Percentiles rank a stretch among this genome's conserved stretches.
Conservation (phyloP, 140 eudicot species). For the Senecio squalidus region DNA sequence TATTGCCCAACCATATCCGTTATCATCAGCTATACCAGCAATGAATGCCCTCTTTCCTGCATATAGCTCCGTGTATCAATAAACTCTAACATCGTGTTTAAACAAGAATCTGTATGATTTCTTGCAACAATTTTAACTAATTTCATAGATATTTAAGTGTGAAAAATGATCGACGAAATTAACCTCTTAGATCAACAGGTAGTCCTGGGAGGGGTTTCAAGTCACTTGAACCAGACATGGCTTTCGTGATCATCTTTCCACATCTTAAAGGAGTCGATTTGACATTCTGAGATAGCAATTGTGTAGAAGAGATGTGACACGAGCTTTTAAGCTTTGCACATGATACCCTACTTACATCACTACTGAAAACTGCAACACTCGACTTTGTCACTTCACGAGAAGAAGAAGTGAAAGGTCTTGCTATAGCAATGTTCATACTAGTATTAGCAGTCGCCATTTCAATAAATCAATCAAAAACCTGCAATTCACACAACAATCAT, state of each 20-base stretch:
- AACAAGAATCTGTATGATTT: background rate
- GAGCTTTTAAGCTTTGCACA: slow-evolving; percentile 38
- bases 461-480: slow-evolving; percentile 12
- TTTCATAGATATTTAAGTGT: background rate
- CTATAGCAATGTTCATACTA: slow-evolving; percentile 27
- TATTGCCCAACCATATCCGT: slow-evolving; percentile 97
- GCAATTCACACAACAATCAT: slow-evolving; percentile 14
- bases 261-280: slow-evolving; percentile 17
- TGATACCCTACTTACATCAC: slow-evolving; percentile 17
- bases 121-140: background rate
- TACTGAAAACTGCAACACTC: slow-evolving; percentile 29
- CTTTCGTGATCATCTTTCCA: slow-evolving; percentile 39
- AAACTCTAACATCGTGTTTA: background rate
- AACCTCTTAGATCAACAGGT: slow-evolving; percentile 77
- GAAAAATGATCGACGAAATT: background rate
- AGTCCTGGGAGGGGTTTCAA: slow-evolving; percentile 48
- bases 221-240: slow-evolving; percentile 44
- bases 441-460: slow-evolving; percentile 52
- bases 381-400: slow-evolving; percentile 30
- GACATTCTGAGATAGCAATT: slow-evolving; percentile 21
- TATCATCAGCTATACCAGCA: slow-evolving; percentile 93
- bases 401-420: slow-evolving; percentile 25
- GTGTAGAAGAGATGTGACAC: slow-evolving; percentile 36
- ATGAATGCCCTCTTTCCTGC: slow-evolving; percentile 87
- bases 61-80: background rate